phyloP scores from a whole-genome alignment of 2,329 filamentous ascomycete genomes.

The Akanthomyces uredinophilus region DNA sequence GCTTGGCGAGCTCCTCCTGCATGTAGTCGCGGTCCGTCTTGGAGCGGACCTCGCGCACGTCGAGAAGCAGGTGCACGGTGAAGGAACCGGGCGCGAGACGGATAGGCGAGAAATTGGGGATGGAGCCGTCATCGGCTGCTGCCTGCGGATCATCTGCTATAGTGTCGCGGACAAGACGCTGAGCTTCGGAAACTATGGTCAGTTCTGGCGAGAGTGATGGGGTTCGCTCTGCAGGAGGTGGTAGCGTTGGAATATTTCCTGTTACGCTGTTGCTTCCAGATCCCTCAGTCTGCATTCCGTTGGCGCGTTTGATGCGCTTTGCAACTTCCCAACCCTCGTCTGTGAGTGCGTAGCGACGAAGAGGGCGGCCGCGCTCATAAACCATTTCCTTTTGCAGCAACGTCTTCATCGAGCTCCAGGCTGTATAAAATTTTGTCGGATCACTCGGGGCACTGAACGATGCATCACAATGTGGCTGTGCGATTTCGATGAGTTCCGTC shows the following conservation, averaged over 20 bases:
- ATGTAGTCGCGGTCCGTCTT: slow-evolving; percentile 74
- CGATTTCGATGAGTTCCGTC: slow-evolving; percentile 59
- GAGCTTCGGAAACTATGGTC: slow-evolving; percentile 12
- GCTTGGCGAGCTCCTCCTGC: slow-evolving; percentile 63
- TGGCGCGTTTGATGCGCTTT: slow-evolving; percentile 53
- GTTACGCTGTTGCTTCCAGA: slow-evolving; percentile 1
- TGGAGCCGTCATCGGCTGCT: slow-evolving; percentile 15
- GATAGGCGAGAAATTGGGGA: slow-evolving; percentile 55
- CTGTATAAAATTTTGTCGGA: slow-evolving; percentile 67
- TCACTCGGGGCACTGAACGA: slow-evolving; percentile 66
- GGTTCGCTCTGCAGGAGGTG: slow-evolving; percentile 9
- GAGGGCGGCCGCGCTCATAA: slow-evolving; percentile 62
- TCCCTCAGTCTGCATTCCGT: slow-evolving; percentile 29
- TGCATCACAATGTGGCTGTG: slow-evolving; percentile 66
- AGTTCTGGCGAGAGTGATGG: slow-evolving; percentile 19
- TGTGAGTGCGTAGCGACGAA: slow-evolving; percentile 64
- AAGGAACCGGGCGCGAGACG: slow-evolving; percentile 60
- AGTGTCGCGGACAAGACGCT: background rate
- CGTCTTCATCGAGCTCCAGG: slow-evolving; percentile 80
- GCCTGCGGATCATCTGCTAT: slow-evolving; percentile 9
- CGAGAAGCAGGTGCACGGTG: slow-evolving; percentile 66
- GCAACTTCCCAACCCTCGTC: slow-evolving; percentile 76
- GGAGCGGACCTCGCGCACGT: slow-evolving; percentile 68
- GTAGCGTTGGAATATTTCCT: slow-evolving; percentile 5
- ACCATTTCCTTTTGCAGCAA: slow-evolving; percentile 69